Conservation (phyloP, 2,329 filamentous ascomycete species). For the Fusarium algeriense region DNA sequence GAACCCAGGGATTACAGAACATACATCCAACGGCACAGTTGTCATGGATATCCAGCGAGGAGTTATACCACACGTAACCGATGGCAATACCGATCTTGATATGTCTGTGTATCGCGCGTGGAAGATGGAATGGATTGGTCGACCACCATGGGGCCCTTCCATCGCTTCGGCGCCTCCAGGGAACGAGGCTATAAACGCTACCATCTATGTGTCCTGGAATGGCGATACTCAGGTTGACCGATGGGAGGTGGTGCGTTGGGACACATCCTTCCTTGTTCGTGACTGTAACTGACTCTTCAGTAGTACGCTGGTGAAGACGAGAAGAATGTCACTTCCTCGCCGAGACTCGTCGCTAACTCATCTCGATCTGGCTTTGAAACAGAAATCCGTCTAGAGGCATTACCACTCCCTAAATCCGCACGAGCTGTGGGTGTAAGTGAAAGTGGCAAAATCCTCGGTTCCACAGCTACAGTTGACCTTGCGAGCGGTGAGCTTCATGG, state of each 20-base stretch:
- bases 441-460: conserved; percentile 35
- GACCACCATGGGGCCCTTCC: conserved; percentile 43
- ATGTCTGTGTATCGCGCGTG: conserved; percentile 44
- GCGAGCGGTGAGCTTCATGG: conserved; percentile 35
- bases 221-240: conserved; percentile 42
- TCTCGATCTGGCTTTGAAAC: conserved; percentile 42
- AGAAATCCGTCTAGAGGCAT: conserved; percentile 19
- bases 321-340: conserved; percentile 28
- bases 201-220: conserved; percentile 47
- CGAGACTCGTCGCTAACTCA: conserved; percentile 35
- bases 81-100: conserved; percentile 15
- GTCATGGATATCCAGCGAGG: conserved; percentile 57
- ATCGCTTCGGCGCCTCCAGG: conserved; percentile 31
- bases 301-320: conserved; percentile 38
- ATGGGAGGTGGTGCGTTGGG: conserved; percentile 42
- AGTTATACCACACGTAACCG: conserved; percentile 56
- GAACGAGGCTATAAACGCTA: conserved; percentile 23
- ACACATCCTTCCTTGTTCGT: neutral
- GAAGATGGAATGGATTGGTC: conserved; percentile 46
- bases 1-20: conserved; percentile 61
- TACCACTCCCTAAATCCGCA: conserved; percentile 20
- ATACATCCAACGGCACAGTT: conserved; percentile 45
- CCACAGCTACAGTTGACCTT: conserved; percentile 37
- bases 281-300: conserved; percentile 1
- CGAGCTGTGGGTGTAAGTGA: conserved; percentile 35